Conservation (phyloP, 352 stramenopile genomes). For the Pythium dissotocum region DNA sequence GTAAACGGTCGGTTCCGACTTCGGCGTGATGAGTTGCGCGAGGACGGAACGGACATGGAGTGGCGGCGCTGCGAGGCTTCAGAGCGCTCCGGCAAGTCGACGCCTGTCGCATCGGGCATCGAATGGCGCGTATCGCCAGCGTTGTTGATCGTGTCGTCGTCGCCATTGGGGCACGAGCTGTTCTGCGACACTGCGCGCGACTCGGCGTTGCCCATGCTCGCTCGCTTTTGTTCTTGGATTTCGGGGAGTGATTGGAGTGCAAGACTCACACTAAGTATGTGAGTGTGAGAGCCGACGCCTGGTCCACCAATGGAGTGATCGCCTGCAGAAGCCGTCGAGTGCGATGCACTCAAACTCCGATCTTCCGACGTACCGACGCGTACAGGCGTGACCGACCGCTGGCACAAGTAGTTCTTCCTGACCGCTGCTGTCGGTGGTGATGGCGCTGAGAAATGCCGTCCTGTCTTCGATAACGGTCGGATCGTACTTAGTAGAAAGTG, state of each 20-base stretch:
- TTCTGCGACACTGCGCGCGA: slow-evolving; percentile 40
- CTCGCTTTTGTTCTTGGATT: background rate
- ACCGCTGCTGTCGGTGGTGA: background rate
- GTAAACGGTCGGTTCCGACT: slow-evolving; percentile 13
- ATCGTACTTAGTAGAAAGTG: slow-evolving; percentile 3
- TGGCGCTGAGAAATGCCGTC: background rate
- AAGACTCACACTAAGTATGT: background rate
- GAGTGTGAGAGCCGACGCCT: background rate
- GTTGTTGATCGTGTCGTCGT: slow-evolving; percentile 26
- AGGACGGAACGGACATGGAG: slow-evolving; percentile 26
- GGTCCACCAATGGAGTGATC: background rate
- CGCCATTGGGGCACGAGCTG: slow-evolving; percentile 24
- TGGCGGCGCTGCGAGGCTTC: slow-evolving; percentile 25
- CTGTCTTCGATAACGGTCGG: background rate
- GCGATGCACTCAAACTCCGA: background rate
- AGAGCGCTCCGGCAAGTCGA: slow-evolving; percentile 10
- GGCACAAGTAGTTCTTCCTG: background rate
- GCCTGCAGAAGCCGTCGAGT: background rate
- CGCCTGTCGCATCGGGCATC: slow-evolving; percentile 18
- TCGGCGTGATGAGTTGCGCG: slow-evolving; percentile 13
- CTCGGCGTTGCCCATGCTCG: slow-evolving; percentile 55
- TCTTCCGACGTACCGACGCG: slow-evolving; percentile 2
- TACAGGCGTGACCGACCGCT: background rate
- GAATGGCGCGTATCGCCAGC: slow-evolving; percentile 24
- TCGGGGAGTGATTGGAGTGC: background rate